Evolutionary conservation across 2,329 filamentous ascomycete species (phyloP).

Genomic region (Trichoderma sp.): DNA sequence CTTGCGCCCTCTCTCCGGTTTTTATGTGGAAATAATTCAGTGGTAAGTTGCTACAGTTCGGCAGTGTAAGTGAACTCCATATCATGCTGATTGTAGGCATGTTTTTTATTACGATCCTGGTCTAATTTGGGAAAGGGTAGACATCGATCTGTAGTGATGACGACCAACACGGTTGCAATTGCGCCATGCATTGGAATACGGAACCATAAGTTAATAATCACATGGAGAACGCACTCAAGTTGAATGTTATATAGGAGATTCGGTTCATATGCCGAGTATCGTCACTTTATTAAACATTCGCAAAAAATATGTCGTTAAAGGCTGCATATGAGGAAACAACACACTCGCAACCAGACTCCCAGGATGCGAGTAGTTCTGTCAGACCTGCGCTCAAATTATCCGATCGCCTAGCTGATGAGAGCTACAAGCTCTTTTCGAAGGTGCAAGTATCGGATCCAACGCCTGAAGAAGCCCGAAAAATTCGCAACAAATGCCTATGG

Average conservation of each 20-base stretch:
- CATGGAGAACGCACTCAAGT: neutral
- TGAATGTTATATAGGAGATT: neutral
- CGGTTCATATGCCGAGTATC: neutral
- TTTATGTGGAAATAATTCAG: neutral
- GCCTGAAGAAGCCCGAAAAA: constrained; percentile 34
- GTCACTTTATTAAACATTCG: neutral
- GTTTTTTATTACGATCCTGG: neutral
- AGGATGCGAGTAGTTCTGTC: neutral
- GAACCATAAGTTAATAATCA: no score
- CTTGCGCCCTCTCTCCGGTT: neutral
- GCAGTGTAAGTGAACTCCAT: neutral
- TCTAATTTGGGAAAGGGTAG: neutral
- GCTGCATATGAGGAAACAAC: constrained; percentile 9
- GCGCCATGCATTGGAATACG: neutral
- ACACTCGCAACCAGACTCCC: neutral
- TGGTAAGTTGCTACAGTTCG: neutral
- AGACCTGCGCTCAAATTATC: constrained; percentile 36
- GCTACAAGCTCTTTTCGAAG: constrained; percentile 44
- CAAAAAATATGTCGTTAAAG: neutral
- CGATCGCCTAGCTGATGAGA: constrained; percentile 44
- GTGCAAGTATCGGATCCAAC: constrained; percentile 42
- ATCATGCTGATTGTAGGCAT: neutral
- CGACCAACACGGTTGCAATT: constrained; percentile 5
- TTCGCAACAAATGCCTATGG: constrained; percentile 41
- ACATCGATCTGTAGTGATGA: neutral